phyloP scores from a whole-genome alignment of 345 rosid genomes.

The Citrus sinensis region DNA sequence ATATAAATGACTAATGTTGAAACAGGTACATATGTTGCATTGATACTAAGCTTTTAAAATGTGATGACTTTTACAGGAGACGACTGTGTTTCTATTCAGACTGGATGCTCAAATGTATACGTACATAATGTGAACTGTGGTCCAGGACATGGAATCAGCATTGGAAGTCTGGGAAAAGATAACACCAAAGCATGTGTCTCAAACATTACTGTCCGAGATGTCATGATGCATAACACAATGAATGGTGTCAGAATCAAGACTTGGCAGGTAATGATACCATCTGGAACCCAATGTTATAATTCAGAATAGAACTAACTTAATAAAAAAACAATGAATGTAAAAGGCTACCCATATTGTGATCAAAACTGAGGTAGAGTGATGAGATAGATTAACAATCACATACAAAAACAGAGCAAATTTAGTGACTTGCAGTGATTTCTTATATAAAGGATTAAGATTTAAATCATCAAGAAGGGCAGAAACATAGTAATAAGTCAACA shows the following conservation, averaged over 20 bases:
- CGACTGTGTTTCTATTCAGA: slow-evolving; percentile 88
- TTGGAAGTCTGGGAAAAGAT: slow-evolving; percentile 85
- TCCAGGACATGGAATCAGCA: slow-evolving; percentile 97
- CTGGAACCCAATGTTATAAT: neutral
- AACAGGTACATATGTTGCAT: neutral
- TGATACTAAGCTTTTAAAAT: slow-evolving; percentile 14
- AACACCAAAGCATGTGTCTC: slow-evolving; percentile 92
- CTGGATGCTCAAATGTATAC: slow-evolving; percentile 87
- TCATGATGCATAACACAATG: slow-evolving; percentile 79
- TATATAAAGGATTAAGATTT: neutral
- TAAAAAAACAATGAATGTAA: neutral
- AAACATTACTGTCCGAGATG: slow-evolving; percentile 77
- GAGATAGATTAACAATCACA: neutral
- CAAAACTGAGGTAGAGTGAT: slow-evolving; percentile 6
- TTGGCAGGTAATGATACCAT: slow-evolving; percentile 72
- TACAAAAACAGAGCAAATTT: neutral
- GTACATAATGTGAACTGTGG: slow-evolving; percentile 87
- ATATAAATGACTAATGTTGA: neutral
- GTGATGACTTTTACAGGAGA: slow-evolving; percentile 62
- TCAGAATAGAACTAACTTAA: neutral
- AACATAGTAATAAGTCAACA: neutral
- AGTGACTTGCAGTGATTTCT: neutral
- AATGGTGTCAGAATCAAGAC: slow-evolving; percentile 93
- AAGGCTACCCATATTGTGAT: neutral
- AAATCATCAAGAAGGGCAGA: neutral